Base-by-base conservation (phyloP, 306 rosid genomes). In the Corylus heterophylla region DNA sequence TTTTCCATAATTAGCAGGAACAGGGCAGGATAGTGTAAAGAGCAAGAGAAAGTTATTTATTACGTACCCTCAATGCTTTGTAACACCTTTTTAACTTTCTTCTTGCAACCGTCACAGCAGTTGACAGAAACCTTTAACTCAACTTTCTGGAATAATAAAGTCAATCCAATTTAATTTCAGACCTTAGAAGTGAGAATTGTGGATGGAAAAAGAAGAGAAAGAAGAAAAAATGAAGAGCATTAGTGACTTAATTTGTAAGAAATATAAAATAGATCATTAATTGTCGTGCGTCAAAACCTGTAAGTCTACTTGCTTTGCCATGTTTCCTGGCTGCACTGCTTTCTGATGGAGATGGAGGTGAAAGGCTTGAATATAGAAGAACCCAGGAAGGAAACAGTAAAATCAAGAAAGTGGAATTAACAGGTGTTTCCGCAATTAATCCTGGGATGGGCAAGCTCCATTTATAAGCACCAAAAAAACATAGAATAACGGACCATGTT, bases 41-140 rank as follows among this genome's bases (percentile, higher is more conserved):
- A 59, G 13, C 2, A 45, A 52, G 47, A 2, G 55, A 48, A 58
- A 16, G 8, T 8, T 5, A 42, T 42, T 42, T 42, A 42, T 2
- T 31, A 1, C 16, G 52, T 80, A 86, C 89, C 89, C 55, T 83
- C 87, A 67, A 78, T 68, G 52, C 70, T 68, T 55, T 80, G 73
- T 52, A 83, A 78, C 4, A 78, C 86, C 76, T 78, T 83, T 56
- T 81, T 86, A 48, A 81, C 80, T 78, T 83, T 83, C 87, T 62
- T 78, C 79, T 72, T 81, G 81, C 89, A 86, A 22, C 89, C 87
- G 66, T 86, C 85, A 61, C 87, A 86, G 84, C 89, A 86, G 76
- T 83, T 81, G 59, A 72, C 61, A 35, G 80, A 83, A 73, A 86
- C 89, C 74, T 68, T 83, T 82, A 84, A 54, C 29, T 86, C 87